Conservation (phyloP, 345 rosid species). For the Salix dunnii region DNA sequence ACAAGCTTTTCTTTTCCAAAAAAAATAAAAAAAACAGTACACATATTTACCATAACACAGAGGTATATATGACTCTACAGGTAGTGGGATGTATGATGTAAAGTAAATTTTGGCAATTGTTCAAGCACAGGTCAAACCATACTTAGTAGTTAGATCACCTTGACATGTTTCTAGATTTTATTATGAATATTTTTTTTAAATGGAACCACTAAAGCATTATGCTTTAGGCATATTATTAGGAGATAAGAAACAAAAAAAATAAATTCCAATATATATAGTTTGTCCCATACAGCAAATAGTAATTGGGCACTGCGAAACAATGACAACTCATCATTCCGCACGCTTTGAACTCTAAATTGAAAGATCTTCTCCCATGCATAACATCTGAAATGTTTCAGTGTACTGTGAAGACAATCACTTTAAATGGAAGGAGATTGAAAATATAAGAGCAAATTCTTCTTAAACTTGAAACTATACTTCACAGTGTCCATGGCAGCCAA, state of each 20-base stretch:
- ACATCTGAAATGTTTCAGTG: constrained; percentile 17
- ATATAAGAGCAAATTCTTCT: not conserved
- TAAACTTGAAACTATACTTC: constrained; percentile 22
- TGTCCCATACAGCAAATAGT: constrained; percentile 25
- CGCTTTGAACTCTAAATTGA: constrained; percentile 25
- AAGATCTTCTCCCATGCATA: constrained; percentile 43
- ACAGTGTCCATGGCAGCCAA: constrained; percentile 33
- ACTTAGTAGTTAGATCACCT: not conserved
- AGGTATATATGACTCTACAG: not conserved
- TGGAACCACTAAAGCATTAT: not conserved
- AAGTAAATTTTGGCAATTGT: not conserved
- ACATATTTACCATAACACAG: not conserved
- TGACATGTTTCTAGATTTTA: not conserved
- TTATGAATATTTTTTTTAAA: not conserved
- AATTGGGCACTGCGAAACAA: constrained; percentile 30
- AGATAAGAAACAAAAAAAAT: not conserved
- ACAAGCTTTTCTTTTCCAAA: not conserved
- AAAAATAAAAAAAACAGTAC: not conserved
- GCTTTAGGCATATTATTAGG: not conserved
- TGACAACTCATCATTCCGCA: constrained; percentile 32
- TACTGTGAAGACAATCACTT: not conserved
- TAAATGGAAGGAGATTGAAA: not conserved
- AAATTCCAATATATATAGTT: not conserved
- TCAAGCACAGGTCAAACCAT: not conserved
- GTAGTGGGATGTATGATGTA: not conserved